These are phyloP conservation scores for Conticribra guillardii DNA, from an alignment of 108 stramenopile species.

Conservation along the genomic window DNA sequence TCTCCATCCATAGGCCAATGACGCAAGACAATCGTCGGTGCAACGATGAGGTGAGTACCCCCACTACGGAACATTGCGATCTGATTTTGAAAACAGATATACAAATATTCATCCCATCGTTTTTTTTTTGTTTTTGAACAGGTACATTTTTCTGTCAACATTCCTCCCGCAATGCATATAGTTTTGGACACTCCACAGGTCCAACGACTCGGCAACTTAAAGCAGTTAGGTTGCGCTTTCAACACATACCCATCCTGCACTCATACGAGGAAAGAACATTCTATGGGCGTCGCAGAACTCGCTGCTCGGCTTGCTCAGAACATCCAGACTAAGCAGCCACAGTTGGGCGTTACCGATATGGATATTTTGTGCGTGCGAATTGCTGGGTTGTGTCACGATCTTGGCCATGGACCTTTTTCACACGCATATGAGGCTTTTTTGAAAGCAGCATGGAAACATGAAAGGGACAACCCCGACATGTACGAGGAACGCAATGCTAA, in stretches of 20 bases:
- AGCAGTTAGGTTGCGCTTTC: conserved; percentile 82
- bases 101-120: no score
- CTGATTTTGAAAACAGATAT: no score
- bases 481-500: conserved; percentile 37
- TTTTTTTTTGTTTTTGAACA: no score
- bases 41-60: no score
- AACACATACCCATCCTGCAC: conserved; percentile 78
- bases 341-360: conserved; percentile 71
- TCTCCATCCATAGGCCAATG: conserved; percentile 13
- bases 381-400: conserved; percentile 92
- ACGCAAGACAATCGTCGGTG: conserved; percentile 30
- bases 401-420: conserved; percentile 87
- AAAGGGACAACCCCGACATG: conserved; percentile 42
- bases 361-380: conserved; percentile 93
- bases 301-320: conserved; percentile 57
- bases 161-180: conserved; percentile 73
- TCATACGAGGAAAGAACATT: conserved; percentile 88
- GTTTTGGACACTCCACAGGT: conserved; percentile 75
- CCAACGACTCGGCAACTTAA: conserved; percentile 82
- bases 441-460: conserved; percentile 18
- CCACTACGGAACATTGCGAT: no score
- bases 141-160: conserved; percentile 60
- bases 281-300: conserved; percentile 72
- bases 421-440: conserved; percentile 76
- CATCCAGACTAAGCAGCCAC: conserved; percentile 57